Evolutionary conservation across 257 asterid genomes (phyloP), one percentile per base, ranked within the genome.

Genomic region (Mentha longifolia): DNA sequence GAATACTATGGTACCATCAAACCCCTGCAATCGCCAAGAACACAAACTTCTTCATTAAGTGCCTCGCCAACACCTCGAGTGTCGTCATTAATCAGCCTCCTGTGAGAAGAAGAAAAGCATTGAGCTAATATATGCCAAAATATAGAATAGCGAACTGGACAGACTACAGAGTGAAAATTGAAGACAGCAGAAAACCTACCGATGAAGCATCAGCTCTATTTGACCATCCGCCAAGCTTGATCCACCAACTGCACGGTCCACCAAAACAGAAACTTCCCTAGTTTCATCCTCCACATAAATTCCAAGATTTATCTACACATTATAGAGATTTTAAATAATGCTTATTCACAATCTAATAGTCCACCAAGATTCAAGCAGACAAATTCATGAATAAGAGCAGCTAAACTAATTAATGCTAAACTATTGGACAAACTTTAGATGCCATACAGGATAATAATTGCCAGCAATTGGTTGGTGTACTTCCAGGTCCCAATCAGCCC

Each of bases 21-120:
- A 56, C 96, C 96, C 84, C 82, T 68, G 84, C 96, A 89, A 71
- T 58, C 61, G 43, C 72, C 76, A 63, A 67, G 73, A 71, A 83
- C 64, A 59, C 96, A 89, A 83, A 83, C 85, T 84, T 84, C 80
- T 82, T 89, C 96, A 77, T 89, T 89, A 51, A 89, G 79, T 72
- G 79, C 89, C 86, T 89, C 96, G 25, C 96, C 96, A 74, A 89
- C 96, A 64, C 96, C 96, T 81, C 96, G 85, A 70, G 88, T 76
- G 76, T 89, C 96, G 61, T 89, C 96, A 73, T 85, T 79, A 73
- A 89, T 76, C 68, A 89, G 81, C 82, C 96, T 83, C 88, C 96
- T 89, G 74, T 35, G 59, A 61, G 64, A 25, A 31, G 61, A 41
- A 74, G 17, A 64, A 19, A 46, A 42, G 45, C 19, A 67, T 39